These are phyloP conservation scores for Trichoderma afroharzianum DNA, from an alignment of 2,329 filamentous ascomycete genomes.

Conservation along the genomic window DNA sequence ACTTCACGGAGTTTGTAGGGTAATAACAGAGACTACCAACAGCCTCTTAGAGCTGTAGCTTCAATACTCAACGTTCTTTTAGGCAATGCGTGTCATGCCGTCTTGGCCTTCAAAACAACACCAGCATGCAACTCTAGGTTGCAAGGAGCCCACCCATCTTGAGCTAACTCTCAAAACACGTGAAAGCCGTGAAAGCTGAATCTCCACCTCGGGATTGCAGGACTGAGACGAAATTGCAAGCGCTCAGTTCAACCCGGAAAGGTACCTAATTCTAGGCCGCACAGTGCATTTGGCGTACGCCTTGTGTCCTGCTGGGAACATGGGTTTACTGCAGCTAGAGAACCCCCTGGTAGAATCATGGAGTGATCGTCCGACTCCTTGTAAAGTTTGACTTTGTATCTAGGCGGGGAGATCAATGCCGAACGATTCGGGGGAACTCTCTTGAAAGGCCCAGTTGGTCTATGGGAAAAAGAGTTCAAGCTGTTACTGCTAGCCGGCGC, in stretches of 20 bases:
- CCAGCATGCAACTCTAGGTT: not conserved
- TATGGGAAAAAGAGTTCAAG: not conserved
- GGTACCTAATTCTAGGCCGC: not conserved
- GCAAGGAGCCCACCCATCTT: not conserved
- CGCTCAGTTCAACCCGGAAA: not conserved
- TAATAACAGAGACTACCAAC: not conserved
- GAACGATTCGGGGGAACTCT: not conserved
- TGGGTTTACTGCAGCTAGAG: not conserved
- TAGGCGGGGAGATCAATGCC: not conserved
- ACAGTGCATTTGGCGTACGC: not conserved
- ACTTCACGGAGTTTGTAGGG: not conserved
- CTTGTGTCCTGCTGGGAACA: not conserved
- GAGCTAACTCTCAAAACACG: not conserved
- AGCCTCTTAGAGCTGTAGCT: not conserved
- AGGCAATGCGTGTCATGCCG: not conserved
- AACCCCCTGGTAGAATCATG: not conserved
- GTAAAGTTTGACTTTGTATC: not conserved
- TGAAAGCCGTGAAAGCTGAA: not conserved
- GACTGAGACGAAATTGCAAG: not conserved
- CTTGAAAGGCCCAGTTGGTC: not conserved
- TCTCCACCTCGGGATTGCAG: not conserved
- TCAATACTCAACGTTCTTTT: not conserved
- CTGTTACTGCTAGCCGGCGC: not conserved
- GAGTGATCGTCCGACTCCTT: not conserved
- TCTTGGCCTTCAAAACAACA: not conserved